Percentiles rank a stretch among this genome's conserved stretches.
Conservation (phyloP, 208 protist species). For the Naegleria lovaniensis region DNA sequence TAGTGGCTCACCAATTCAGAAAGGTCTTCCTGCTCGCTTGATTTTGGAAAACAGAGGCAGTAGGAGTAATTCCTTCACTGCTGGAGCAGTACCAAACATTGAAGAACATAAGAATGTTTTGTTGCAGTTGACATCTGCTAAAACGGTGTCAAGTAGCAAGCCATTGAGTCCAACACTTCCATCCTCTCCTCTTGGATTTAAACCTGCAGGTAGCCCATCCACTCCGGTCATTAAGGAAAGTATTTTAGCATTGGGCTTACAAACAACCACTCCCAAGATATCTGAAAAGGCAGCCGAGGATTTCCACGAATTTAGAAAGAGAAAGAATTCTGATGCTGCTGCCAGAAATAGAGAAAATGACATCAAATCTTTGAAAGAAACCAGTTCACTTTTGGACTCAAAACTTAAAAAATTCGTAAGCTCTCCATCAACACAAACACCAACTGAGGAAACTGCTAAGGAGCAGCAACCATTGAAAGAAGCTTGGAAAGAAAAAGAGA, state of each 20-base stretch:
- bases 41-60: background rate
- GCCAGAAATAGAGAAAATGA: background rate
- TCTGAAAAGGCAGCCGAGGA: background rate
- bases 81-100: background rate
- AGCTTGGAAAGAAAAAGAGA: background rate
- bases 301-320: background rate
- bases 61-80: background rate
- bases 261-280: background rate
- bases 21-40: background rate
- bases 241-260: background rate
- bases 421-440: background rate
- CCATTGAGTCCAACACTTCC: background rate
- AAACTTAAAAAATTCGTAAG: background rate
- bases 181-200: background rate
- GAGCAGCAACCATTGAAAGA: background rate
- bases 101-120: conserved; percentile 5
- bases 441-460: background rate
- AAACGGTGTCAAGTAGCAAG: background rate
- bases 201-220: background rate
- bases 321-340: too few relatives aligned
- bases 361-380: background rate
- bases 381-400: background rate
- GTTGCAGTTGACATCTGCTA: background rate
- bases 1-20: background rate
- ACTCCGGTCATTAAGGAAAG: background rate